Conservation (phyloP, 2,329 filamentous ascomycete genomes). For the Aspergillus ochraceus region DNA sequence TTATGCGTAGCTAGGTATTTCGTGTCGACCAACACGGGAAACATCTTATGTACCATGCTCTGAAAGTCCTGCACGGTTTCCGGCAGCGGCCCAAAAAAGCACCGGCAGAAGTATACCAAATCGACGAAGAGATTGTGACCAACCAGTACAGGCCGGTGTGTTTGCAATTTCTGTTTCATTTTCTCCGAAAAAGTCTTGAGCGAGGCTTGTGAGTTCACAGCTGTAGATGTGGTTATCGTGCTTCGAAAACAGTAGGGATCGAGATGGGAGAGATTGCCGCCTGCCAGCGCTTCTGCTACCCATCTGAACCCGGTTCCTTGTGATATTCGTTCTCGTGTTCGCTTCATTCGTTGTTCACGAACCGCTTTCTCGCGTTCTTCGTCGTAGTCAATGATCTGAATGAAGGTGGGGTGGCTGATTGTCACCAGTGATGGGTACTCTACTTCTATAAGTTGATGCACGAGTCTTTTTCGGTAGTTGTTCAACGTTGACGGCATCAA, state of each 20-base stretch:
- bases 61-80: slow-evolving; percentile 57
- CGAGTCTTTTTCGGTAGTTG: slow-evolving; percentile 63
- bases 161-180: slow-evolving; percentile 44
- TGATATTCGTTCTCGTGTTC: slow-evolving; percentile 28
- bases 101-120: slow-evolving; percentile 60
- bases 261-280: slow-evolving; percentile 41
- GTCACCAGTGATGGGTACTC: slow-evolving; percentile 53
- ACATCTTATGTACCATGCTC: slow-evolving; percentile 51
- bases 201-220: slow-evolving; percentile 18
- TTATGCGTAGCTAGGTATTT: slow-evolving; percentile 64
- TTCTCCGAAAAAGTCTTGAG: slow-evolving; percentile 29
- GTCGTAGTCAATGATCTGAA: slow-evolving; percentile 43
- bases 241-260: slow-evolving; percentile 32
- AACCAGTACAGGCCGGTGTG: slow-evolving; percentile 53
- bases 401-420: slow-evolving; percentile 36
- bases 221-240: slow-evolving; percentile 19
- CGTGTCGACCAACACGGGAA: slow-evolving; percentile 61
- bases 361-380: slow-evolving; percentile 35
- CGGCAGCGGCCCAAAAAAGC: slow-evolving; percentile 60
- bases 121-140: slow-evolving; percentile 66
- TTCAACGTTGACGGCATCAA: slow-evolving; percentile 43
- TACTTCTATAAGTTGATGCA: slow-evolving; percentile 65
- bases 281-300: slow-evolving; percentile 48
- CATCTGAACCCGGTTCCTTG: slow-evolving; percentile 46
- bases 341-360: slow-evolving; percentile 28